Conservation (phyloP, 768 basidiomycete species). For the Boletus barrowsii region DNA sequence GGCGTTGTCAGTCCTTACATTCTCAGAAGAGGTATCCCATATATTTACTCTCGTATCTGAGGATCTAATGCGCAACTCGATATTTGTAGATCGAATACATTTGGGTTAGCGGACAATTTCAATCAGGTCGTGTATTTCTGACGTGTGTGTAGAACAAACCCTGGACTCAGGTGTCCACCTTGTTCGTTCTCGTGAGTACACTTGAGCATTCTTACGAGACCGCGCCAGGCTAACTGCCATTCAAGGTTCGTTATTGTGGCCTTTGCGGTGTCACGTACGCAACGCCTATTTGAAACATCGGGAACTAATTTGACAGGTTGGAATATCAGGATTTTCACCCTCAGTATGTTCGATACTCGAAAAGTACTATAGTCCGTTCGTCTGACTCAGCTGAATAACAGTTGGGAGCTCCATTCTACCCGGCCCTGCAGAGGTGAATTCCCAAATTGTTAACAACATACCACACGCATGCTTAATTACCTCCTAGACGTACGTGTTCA, state of each 20-base stretch:
- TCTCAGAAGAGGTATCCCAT: constrained; percentile 4
- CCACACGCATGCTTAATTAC: neutral
- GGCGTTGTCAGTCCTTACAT: constrained; percentile 4
- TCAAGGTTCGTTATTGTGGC: constrained; percentile 13
- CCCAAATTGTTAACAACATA: too few species aligned
- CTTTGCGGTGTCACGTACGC: constrained; percentile 5
- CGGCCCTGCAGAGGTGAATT: constrained; percentile 5
- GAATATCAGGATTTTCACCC: neutral
- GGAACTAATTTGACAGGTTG: neutral
- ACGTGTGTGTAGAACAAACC: neutral
- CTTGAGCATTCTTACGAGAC: neutral
- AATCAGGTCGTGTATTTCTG: neutral
- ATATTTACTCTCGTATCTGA: neutral
- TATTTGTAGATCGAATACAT: neutral
- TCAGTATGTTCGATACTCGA: neutral
- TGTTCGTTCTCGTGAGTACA: constrained; percentile 2
- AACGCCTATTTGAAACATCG: neutral
- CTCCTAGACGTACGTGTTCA: constrained; percentile 5
- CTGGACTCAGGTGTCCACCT: constrained; percentile 1
- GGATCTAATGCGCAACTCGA: neutral
- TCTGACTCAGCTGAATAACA: neutral
- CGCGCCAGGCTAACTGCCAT: neutral
- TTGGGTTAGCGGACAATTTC: neutral
- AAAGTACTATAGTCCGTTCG: too few species aligned
- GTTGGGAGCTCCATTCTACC: constrained; percentile 12